Evolutionary conservation across 176 grass and related monocot species (phyloP), one percentile per base, ranked within the genome.

Genomic region (Rhynchospora breviuscula): DNA sequence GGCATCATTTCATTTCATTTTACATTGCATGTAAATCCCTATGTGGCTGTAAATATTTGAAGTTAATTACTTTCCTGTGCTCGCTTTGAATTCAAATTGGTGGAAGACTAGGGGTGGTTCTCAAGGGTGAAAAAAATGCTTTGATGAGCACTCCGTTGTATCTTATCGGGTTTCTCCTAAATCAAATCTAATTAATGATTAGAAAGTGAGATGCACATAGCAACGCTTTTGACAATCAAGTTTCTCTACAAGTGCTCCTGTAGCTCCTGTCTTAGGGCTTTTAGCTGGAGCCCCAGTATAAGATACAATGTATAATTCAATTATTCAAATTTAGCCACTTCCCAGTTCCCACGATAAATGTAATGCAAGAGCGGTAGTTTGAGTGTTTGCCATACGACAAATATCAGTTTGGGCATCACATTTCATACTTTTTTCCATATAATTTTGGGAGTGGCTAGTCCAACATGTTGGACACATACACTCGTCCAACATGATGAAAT

Each of bases 21-120:
- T 1, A 67, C 63, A 68, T 47, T 54, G 63, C 44, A 63, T 67
- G 80, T 82, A 82, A 82, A 82, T 82, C 22, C 63, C 26, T 67
- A 51, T 51, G 44, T 53, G 10, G 46, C n/a, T 82, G 80, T 68
- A 82, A 53, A 82, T 68, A 82, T 63, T 54, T 51, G 48, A 82
- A 82, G 33, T 82, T 22, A 67, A 66, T 52, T 82, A 82, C 26
- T 51, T 9, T 82, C 31, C 13, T 33, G 56, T 78, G 51, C 23
- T 78, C 56, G 51, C 49, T 57, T 49, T 77, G 22, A 21, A 21
- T 6, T 77, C 1, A 31, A 76, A 31, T 52, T 14, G 48, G 54
- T 74, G 46, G 18, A 73, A 44, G 46, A n/a, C 13, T 10, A 74
- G 9, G 44, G n/a, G 19, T 23, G 19, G 46, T 49, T 23, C 45